Conservation (phyloP, 495 filamentous ascomycete species). For the Penicillium diatomitis region DNA sequence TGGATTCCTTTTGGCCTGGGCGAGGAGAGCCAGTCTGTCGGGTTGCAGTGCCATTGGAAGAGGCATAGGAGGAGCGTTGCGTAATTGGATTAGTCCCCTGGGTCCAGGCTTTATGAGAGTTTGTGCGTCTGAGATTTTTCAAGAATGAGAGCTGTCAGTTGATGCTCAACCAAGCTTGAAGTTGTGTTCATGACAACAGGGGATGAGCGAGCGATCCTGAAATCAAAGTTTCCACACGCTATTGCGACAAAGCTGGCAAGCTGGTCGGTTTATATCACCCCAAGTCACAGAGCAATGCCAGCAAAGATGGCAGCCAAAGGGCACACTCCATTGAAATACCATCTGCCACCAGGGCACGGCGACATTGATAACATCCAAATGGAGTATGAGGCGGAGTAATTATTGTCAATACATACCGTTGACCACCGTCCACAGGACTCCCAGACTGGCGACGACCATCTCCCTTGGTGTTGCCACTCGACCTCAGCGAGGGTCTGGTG, state of each 20-base stretch:
- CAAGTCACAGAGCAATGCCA: background rate
- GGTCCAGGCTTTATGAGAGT: constrained; percentile 54
- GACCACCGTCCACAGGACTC: constrained; percentile 45
- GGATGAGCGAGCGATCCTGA: no score
- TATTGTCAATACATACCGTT: constrained; percentile 38
- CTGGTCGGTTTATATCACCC: no score
- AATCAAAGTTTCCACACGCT: no score
- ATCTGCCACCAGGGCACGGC: no score
- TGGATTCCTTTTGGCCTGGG: constrained; percentile 39
- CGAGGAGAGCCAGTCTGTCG: constrained; percentile 34
- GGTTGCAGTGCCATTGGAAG: constrained; percentile 46
- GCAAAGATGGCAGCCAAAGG: constrained; percentile 1
- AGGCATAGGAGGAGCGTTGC: constrained; percentile 43
- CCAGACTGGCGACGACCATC: constrained; percentile 50
- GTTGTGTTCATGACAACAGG: no score
- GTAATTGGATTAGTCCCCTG: constrained; percentile 58
- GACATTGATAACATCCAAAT: background rate
- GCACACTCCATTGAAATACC: background rate
- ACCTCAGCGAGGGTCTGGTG: constrained; percentile 36
- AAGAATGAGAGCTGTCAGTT: background rate
- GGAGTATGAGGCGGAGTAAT: constrained; percentile 1
- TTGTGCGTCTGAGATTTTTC: constrained; percentile 33
- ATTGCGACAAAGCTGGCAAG: no score
- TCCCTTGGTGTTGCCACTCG: constrained; percentile 44
- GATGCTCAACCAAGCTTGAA: no score